Base-by-base conservation (phyloP, 1,139 yeast genomes). In the Eremothecium cymbalariae region DNA sequence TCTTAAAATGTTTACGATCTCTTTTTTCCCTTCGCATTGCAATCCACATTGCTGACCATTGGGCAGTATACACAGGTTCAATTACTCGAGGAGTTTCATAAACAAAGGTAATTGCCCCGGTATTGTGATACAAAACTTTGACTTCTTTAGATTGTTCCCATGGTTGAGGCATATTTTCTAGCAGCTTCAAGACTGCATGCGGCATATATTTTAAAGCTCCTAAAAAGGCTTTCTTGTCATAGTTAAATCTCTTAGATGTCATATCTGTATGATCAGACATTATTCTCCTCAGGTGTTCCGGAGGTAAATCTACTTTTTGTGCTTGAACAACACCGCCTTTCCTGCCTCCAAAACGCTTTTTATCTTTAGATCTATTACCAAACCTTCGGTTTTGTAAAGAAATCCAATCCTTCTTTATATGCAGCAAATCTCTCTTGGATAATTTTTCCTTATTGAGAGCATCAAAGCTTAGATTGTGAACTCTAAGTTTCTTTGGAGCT, bases 141-240 rank as follows among this genome's bases (percentile, higher is more conserved):
- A 93, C 98, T 37, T 83, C 94, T 40, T 83, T 82, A 1, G 72
- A 65, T 40, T 74, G 74, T 57, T 93, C 97, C 99, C 99, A 93
- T 1, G 99, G 99, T 55, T 86, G 95, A 0, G 99, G 99, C 90
- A 93, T 90, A 50, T 86, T 88, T 52, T 93, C 98, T 32, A 93
- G 55, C 23, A 93, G 68, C 57, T 93, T 93, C 42, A 86, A 59
- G 2, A 88, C 73, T 0, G 98, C 96, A 60, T 90, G 97, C 0
- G 99, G 99, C 77, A 93, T 72, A 59, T 81, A 93, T 59, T 88
- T 90, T 40, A 93, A 65, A 0, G 97, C 90, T 1, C 97, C 96
- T 18, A 93, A 61, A 51, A 84, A 88, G 0, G 96, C 75, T 38
- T 93, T 67, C 54, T 88, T 88, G 51, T 90, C 97, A 7, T 82